Evolutionary conservation across 192 early-diverging fungal species (phyloP).

Genomic region (Entomortierella beljakovae): DNA sequence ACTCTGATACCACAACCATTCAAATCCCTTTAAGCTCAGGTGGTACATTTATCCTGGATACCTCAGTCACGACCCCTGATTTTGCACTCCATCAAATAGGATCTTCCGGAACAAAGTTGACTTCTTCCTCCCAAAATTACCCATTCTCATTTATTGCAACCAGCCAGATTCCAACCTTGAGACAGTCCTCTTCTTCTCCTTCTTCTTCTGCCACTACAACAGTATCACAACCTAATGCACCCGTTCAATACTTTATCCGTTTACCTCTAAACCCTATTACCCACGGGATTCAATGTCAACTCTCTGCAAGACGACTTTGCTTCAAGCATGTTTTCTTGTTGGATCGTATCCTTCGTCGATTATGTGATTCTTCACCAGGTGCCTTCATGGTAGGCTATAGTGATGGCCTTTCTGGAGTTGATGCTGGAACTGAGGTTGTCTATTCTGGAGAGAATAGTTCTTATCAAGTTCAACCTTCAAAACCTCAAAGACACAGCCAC

Average conservation of each 20-base stretch:
- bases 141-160: constrained; percentile 30
- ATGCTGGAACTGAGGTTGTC: constrained; percentile 29
- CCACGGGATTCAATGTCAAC: constrained; percentile 30
- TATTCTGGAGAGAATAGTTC: constrained; percentile 36
- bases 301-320: constrained; percentile 32
- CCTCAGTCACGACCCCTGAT: not conserved
- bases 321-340: constrained; percentile 23
- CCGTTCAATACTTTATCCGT: constrained; percentile 21
- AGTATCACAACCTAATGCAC: not conserved
- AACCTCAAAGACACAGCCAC: not conserved
- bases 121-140: constrained; percentile 20
- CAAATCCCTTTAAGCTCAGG: constrained; percentile 18
- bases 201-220: not conserved
- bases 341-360: constrained; percentile 29
- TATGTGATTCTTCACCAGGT: constrained; percentile 40
- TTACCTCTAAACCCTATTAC: constrained; percentile 28
- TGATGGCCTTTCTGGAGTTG: constrained; percentile 37
- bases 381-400: constrained; percentile 41
- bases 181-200: not conserved
- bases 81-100: too few species aligned
- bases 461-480: not conserved
- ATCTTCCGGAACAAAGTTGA: not conserved
- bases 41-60: constrained; percentile 20
- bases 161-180: not conserved
- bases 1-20: not conserved